Conservation (phyloP, 2,329 filamentous ascomycete genomes). For the Neocatenulostroma microsporum region DNA sequence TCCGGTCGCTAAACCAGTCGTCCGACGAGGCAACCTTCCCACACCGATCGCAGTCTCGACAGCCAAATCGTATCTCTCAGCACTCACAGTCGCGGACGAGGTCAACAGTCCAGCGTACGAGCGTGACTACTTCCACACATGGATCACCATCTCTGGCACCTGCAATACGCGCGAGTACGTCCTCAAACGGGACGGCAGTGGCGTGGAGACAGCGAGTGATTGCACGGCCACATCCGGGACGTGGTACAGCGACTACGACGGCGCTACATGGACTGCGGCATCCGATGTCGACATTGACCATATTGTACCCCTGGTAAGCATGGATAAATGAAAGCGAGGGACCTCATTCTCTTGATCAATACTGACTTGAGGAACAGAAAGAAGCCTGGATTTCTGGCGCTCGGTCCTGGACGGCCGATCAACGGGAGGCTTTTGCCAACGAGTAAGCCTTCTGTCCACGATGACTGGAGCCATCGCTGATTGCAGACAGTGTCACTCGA, state of each 20-base stretch:
- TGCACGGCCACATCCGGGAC: slow-evolving; percentile 59
- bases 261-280: slow-evolving; percentile 59
- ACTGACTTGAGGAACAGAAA: no score
- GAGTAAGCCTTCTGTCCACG: no score
- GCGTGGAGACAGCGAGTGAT: slow-evolving; percentile 50
- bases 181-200: slow-evolving; percentile 63
- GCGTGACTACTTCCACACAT: slow-evolving; percentile 63
- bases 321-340: no score
- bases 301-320: slow-evolving; percentile 69
- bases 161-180: slow-evolving; percentile 71
- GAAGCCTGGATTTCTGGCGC: slow-evolving; percentile 52
- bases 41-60: slow-evolving; percentile 24
- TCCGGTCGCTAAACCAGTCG: slow-evolving; percentile 13
- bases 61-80: slow-evolving; percentile 21
- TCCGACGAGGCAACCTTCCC: slow-evolving; percentile 23
- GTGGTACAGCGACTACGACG: slow-evolving; percentile 69
- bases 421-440: no score
- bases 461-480: no score
- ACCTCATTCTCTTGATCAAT: no score
- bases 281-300: slow-evolving; percentile 76
- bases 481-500: slow-evolving; percentile 61
- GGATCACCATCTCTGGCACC: slow-evolving; percentile 55
- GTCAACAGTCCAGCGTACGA: slow-evolving; percentile 44
- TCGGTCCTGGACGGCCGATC: slow-evolving; percentile 59
- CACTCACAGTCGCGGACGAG: slow-evolving; percentile 20